Percentiles rank a stretch among this genome's conserved stretches.
phyloP scores from a whole-genome alignment of 768 basidiomycete species.

The Cubamyces sp. region DNA sequence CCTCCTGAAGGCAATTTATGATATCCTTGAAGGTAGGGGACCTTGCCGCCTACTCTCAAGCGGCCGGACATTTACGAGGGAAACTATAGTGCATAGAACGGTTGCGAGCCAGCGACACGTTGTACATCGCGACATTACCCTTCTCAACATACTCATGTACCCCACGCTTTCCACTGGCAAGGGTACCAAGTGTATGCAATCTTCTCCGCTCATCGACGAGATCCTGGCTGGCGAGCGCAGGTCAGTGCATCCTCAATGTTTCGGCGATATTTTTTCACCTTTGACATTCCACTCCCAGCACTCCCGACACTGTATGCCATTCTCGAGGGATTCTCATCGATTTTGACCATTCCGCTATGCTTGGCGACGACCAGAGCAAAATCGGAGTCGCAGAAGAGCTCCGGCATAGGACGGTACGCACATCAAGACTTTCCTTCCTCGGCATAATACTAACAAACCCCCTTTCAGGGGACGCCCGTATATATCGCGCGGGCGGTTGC shows the following conservation, averaged over 20 bases:
- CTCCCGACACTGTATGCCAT: no score
- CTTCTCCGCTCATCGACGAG: constrained; percentile 10
- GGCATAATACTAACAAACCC: no score
- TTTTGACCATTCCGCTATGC: no score
- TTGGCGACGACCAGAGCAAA: no score
- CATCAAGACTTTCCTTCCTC: no score
- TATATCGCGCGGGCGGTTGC: constrained; percentile 12
- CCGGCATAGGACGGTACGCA: background rate
- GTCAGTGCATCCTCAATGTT: background rate
- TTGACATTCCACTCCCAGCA: no score
- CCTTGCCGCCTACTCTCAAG: background rate
- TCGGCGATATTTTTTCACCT: no score
- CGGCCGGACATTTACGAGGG: background rate
- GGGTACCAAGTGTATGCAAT: background rate
- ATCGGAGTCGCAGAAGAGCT: background rate
- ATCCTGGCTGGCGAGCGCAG: background rate
- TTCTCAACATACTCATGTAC: constrained; percentile 22
- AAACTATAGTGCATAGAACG: constrained; percentile 9
- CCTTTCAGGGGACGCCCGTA: background rate
- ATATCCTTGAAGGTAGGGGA: constrained; percentile 1
- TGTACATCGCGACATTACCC: constrained; percentile 17
- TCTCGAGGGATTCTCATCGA: no score
- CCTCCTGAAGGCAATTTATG: background rate
- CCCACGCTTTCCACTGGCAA: background rate
- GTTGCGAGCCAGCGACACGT: background rate